Percentiles rank a stretch among this genome's conserved stretches.
These are phyloP conservation scores for Coniochaeta pulveracea DNA, from an alignment of 2,329 filamentous ascomycete genomes.

Conservation along the genomic window DNA sequence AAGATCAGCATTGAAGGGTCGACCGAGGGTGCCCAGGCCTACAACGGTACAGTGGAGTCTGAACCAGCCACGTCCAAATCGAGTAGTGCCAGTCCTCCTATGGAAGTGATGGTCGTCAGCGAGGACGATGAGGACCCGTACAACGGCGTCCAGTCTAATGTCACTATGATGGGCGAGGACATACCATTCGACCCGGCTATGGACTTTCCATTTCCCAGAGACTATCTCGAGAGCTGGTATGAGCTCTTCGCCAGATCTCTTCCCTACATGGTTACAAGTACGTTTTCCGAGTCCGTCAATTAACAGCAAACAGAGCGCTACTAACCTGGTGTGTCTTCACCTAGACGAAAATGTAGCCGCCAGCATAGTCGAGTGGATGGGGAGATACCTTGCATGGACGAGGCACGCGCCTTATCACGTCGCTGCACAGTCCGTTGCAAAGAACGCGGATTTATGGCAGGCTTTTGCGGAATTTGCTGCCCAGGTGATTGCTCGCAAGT, in stretches of 20 bases:
- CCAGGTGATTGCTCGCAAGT: constrained; percentile 14
- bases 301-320: too few relatives aligned
- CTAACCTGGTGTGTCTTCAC: too few relatives aligned
- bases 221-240: too few relatives aligned
- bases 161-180: too few relatives aligned
- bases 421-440: constrained; percentile 29
- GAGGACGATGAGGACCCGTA: constrained; percentile 22
- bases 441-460: constrained; percentile 39
- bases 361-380: constrained; percentile 38
- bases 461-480: constrained; percentile 37
- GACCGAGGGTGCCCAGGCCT: constrained; percentile 24
- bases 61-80: constrained; percentile 23
- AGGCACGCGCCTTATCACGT: constrained; percentile 19
- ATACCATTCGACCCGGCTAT: too few relatives aligned
- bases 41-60: constrained; percentile 14
- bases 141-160: constrained; percentile 8
- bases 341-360: constrained; percentile 32
- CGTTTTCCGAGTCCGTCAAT: constrained; percentile 9
- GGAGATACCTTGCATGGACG: constrained; percentile 31
- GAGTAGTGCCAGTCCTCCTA: constrained; percentile 29
- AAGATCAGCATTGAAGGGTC: constrained; percentile 34
- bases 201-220: too few relatives aligned
- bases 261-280: constrained; percentile 14
- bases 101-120: constrained; percentile 29
- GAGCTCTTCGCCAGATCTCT: too few relatives aligned